A percentile compares a stretch with the other conserved stretches of the same genome.
phyloP scores from a whole-genome alignment of 768 basidiomycete species.

The Leccinellum luteum region DNA sequence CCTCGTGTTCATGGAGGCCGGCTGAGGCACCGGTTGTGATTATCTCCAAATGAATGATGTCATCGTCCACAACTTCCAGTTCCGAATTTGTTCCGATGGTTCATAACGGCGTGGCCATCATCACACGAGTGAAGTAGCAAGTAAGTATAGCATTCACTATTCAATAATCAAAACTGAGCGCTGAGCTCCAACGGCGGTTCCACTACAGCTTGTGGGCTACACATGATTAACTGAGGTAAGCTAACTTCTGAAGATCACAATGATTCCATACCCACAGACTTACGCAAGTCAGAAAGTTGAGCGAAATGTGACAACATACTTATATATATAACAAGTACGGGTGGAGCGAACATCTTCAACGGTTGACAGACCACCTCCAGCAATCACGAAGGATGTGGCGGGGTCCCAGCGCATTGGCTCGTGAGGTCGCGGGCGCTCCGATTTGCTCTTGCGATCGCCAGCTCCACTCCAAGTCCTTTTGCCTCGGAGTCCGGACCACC shows the following conservation, averaged over 20 bases:
- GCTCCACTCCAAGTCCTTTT: not conserved
- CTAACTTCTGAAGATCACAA: not conserved
- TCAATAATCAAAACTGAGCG: not conserved
- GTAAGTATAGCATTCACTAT: not conserved
- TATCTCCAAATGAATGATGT: not conserved
- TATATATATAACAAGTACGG: conserved; percentile 17
- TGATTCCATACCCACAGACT: not conserved
- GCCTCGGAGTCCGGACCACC: not conserved
- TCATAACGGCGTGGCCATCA: no score
- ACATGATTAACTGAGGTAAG: not conserved
- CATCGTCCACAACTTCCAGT: not conserved
- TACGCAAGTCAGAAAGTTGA: no score
- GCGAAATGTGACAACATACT: not conserved
- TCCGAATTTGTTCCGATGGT: not conserved
- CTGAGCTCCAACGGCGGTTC: not conserved
- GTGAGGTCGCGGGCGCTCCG: no score
- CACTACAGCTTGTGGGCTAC: conserved; percentile 23
- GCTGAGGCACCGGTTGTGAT: not conserved
- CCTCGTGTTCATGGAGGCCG: no score
- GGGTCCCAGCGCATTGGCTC: no score
- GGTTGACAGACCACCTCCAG: no score
- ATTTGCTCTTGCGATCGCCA: no score
- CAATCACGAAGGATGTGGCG: no score
- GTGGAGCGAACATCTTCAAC: not conserved
- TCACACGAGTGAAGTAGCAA: not conserved